A percentile compares a stretch with the other conserved stretches of the same genome.
These are phyloP conservation scores for Pleurotus salmoneostramineus DNA, from an alignment of 768 basidiomycete species.

Conservation along the genomic window DNA sequence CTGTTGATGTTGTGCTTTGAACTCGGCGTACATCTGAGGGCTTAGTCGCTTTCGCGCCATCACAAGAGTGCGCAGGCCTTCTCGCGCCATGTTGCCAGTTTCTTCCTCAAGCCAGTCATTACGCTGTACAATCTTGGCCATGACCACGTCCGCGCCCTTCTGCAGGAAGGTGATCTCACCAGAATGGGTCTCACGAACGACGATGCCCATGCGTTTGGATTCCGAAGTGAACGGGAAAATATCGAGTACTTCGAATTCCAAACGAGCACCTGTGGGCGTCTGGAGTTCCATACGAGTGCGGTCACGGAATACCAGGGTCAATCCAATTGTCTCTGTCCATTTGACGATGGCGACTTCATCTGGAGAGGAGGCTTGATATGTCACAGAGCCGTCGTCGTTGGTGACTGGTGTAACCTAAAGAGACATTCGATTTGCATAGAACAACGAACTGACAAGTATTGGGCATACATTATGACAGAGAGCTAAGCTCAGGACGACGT, in stretches of 20 bases:
- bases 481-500: conserved; percentile 90
- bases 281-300: conserved; percentile 86
- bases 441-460: background rate
- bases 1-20: conserved; percentile 65
- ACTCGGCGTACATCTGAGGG: conserved; percentile 65
- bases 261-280: conserved; percentile 56
- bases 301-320: conserved; percentile 86
- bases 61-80: conserved; percentile 92
- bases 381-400: conserved; percentile 92
- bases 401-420: conserved; percentile 88
- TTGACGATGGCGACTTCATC: conserved; percentile 98
- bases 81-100: conserved; percentile 96
- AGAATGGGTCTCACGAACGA: conserved; percentile 74
- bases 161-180: conserved; percentile 88
- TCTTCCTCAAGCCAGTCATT: conserved; percentile 99
- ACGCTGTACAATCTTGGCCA: conserved; percentile 90
- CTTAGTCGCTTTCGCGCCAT: conserved; percentile 80
- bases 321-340: conserved; percentile 94
- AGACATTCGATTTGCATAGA: background rate
- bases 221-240: conserved; percentile 99
- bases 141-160: conserved; percentile 98
- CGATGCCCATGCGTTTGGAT: conserved; percentile 98
- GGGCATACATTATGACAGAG: conserved; percentile 85
- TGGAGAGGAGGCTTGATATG: conserved; percentile 97
- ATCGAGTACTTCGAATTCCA: conserved; percentile 84